phyloP scores from a whole-genome alignment of 768 basidiomycete genomes.

The Tylopilus cervinicoccineus region DNA sequence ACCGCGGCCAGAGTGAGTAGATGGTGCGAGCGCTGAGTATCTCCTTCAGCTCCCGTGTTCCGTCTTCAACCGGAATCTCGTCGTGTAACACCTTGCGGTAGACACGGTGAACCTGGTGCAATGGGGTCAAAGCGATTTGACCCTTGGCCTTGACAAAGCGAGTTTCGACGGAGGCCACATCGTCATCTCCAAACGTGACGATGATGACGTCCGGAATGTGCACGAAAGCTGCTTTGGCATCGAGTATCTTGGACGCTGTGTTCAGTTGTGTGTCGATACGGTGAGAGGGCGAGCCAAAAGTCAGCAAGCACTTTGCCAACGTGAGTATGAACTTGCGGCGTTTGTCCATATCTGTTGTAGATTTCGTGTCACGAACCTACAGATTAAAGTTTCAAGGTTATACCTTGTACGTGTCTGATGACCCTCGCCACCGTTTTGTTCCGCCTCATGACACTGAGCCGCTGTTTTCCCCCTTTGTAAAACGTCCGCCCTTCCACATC shows the following conservation, averaged over 20 bases:
- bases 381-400: background rate
- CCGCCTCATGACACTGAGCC: conserved; percentile 28
- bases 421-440: conserved; percentile 35
- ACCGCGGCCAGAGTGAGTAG: conserved; percentile 64
- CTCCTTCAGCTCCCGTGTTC: conserved; percentile 59
- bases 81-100: conserved; percentile 89
- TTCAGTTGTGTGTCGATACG: conserved; percentile 85
- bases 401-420: conserved; percentile 46
- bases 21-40: conserved; percentile 63
- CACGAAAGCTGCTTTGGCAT: conserved; percentile 79
- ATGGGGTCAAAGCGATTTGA: conserved; percentile 74
- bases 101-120: conserved; percentile 78
- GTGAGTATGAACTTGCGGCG: conserved; percentile 76
- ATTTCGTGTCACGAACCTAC: background rate
- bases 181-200: conserved; percentile 75
- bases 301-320: conserved; percentile 81
- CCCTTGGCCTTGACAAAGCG: conserved; percentile 83
- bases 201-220: conserved; percentile 79
- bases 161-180: conserved; percentile 69
- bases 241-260: conserved; percentile 74
- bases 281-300: conserved; percentile 94
- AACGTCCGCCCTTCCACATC: conserved; percentile 24
- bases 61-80: conserved; percentile 67
- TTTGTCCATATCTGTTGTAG: conserved; percentile 43
- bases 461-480: conserved; percentile 30